These are phyloP conservation scores for Pythium vanterpoolii DNA, from an alignment of 352 stramenopile species.

Conservation along the genomic window DNA sequence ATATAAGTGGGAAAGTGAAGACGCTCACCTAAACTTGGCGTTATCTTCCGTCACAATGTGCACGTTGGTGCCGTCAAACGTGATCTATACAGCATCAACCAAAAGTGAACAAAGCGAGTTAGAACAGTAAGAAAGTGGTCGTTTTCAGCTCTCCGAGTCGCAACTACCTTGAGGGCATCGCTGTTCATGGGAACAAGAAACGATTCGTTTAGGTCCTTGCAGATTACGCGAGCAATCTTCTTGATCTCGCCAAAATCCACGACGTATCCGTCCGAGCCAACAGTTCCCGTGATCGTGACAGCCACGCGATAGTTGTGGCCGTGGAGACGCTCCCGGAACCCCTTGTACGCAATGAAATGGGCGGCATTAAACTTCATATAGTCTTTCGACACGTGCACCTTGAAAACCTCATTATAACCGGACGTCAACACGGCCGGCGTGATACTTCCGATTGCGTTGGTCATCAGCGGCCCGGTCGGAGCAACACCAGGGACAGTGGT, in stretches of 20 bases:
- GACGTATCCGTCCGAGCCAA: conserved; percentile 95
- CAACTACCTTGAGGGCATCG: conserved; percentile 88
- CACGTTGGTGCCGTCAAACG: conserved; percentile 85
- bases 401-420: conserved; percentile 75
- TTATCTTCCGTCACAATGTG: conserved; percentile 93
- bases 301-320: conserved; percentile 97
- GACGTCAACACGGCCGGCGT: conserved; percentile 24
- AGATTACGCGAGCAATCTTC: conserved; percentile 91
- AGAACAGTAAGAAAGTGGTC: not conserved
- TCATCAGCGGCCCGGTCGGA: conserved; percentile 17
- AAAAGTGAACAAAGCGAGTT: not conserved
- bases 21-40: conserved; percentile 82
- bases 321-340: conserved; percentile 96
- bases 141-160: too few relatives aligned
- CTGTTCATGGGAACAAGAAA: conserved; percentile 96
- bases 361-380: conserved; percentile 92
- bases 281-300: conserved; percentile 83
- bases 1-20: not conserved
- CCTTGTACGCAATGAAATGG: conserved; percentile 90
- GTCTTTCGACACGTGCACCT: conserved; percentile 87
- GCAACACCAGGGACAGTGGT: conserved; percentile 1
- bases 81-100: conserved; percentile 41
- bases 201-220: conserved; percentile 96
- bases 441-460: conserved; percentile 13
- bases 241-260: conserved; percentile 98